Conservation (phyloP, 768 basidiomycete genomes). For the Pleurotus tuoliensis region DNA sequence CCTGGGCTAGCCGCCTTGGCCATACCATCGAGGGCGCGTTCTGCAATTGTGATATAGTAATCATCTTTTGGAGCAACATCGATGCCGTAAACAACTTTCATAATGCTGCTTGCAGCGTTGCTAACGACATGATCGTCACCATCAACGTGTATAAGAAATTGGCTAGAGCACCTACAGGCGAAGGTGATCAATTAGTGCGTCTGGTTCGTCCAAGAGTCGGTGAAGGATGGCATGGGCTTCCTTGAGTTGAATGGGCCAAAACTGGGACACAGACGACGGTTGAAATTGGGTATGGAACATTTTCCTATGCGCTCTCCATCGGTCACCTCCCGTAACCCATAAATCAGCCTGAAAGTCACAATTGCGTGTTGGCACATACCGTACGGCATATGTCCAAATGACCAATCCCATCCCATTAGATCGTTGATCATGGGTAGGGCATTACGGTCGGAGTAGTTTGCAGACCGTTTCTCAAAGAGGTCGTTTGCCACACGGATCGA, state of each 20-base stretch:
- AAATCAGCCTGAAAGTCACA: too few species aligned
- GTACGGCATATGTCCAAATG: slow-evolving; percentile 54
- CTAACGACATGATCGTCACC: slow-evolving; percentile 21
- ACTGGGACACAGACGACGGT: slow-evolving; percentile 33
- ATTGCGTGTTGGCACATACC: slow-evolving; percentile 20
- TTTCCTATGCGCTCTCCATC: slow-evolving; percentile 48
- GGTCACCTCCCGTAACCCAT: slow-evolving; percentile 31
- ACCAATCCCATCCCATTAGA: slow-evolving; percentile 50
- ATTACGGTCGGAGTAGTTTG: slow-evolving; percentile 53
- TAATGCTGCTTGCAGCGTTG: slow-evolving; percentile 47
- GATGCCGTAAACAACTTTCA: slow-evolving; percentile 28
- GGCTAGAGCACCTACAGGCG: slow-evolving; percentile 35
- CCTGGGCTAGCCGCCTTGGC: slow-evolving; percentile 9
- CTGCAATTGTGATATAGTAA: slow-evolving; percentile 7
- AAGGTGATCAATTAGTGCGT: slow-evolving; percentile 44
- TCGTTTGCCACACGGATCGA: slow-evolving; percentile 42
- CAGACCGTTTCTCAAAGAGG: slow-evolving; percentile 52
- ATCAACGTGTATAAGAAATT: background rate
- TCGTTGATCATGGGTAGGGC: slow-evolving; percentile 47
- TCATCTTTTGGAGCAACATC: slow-evolving; percentile 11
- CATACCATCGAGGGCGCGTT: slow-evolving; percentile 9
- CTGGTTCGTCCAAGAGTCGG: slow-evolving; percentile 36
- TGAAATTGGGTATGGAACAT: slow-evolving; percentile 52
- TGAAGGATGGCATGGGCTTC: slow-evolving; percentile 43
- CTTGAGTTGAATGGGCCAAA: slow-evolving; percentile 42